Evolutionary conservation across 176 grass and related monocot genomes (phyloP), one percentile per base, ranked within the genome.

Genomic region (Rhipidocladum racemiflorum): DNA sequence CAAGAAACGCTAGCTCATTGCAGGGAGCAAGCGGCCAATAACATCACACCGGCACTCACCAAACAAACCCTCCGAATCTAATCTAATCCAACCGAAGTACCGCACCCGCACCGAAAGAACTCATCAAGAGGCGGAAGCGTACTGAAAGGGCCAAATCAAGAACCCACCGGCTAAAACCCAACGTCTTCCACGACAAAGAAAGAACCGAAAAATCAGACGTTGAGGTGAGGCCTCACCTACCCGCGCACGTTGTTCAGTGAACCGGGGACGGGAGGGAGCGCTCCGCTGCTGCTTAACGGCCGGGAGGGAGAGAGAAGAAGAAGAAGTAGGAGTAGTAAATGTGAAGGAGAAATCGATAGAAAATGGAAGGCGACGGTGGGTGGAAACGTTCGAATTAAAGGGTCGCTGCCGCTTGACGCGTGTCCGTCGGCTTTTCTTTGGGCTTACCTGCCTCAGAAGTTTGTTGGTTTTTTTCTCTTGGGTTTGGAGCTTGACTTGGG

Each of bases 71-170:
- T 3, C 67, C 67, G n/a, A 66, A 66, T 64, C 46, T 34, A 34
- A 18, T 16, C 27, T 64, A 49, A 60, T 70, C 65, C 57, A n/a
- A 6, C 66, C 27, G 50, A 67, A 5, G 67, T 61, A 82, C 79
- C 67, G 54, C 67, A 1, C 17, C 36, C 51, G 66, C 79, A 71
- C 25, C 66, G 60, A 60, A 60, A 23, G 38, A 61, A 72, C 20
- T 24, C 78, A 61, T 46, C 66, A 72, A 61, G 67, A 75, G 60
- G 30, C 13, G 32, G 44, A 55, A 55, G 36, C 73, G 73, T 82
- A 87, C 64, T 7, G 11, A 17, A 11, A 44, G 36, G 65, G 65
- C 43, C 43, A 30, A 57, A 61, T 40, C 74, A 32, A 51, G 35
- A 39, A 66, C 18, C 55, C 55, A 36, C 62, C 45, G 44, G 44